Conservation (phyloP, 2,329 filamentous ascomycete species). For the Dendrostoma leiphaemia region DNA sequence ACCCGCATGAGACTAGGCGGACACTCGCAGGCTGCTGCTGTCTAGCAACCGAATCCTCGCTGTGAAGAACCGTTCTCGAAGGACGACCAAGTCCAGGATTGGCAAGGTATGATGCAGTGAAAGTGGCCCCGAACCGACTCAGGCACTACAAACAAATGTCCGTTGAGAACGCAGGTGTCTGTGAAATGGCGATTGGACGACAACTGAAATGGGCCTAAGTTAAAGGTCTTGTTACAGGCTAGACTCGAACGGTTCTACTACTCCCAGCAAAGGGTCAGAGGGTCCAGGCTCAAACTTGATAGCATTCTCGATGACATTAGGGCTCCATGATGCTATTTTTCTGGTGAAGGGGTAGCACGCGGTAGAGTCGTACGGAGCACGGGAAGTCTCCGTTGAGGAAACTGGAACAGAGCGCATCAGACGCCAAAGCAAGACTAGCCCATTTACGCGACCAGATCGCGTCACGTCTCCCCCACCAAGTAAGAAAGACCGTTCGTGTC, state of each 20-base stretch:
- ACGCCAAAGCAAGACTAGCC: neutral
- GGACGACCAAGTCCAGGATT: neutral
- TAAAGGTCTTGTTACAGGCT: neutral
- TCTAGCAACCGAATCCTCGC: neutral
- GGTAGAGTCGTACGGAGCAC: too few species aligned
- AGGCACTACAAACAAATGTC: too few species aligned
- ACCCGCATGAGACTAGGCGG: neutral
- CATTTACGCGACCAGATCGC: constrained; percentile 11
- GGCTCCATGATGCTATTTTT: too few species aligned
- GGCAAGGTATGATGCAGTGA: too few species aligned
- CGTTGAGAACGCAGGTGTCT: too few species aligned
- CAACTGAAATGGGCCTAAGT: neutral
- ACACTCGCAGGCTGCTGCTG: neutral
- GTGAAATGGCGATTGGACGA: too few species aligned
- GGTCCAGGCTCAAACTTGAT: too few species aligned
- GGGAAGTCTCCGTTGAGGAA: neutral
- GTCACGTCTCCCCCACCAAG: constrained; percentile 10
- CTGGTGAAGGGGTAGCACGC: too few species aligned
- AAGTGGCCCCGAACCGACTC: neutral
- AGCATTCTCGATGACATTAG: too few species aligned
- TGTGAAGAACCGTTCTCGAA: neutral
- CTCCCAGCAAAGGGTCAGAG: too few species aligned
- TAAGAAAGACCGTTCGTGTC: too few species aligned
- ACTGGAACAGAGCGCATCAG: too few species aligned
- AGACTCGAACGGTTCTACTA: neutral